Percentiles rank a stretch among this genome's conserved stretches.
Evolutionary conservation across 768 basidiomycete genomes (phyloP).

Genomic region (Dioszegia crocea): DNA sequence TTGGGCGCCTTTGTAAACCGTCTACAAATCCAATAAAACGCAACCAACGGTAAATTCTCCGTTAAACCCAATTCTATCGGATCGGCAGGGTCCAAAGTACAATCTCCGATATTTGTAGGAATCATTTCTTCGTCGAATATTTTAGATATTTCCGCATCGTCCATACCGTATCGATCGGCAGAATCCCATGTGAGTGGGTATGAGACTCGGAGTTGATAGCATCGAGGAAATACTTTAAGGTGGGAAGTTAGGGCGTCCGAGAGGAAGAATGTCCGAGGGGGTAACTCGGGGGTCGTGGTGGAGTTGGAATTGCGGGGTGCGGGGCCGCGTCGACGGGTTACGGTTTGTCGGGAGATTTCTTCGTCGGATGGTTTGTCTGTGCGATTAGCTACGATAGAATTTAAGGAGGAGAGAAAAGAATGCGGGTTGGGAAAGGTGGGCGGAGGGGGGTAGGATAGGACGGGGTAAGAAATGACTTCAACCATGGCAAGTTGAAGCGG

Average conservation of each 20-base stretch:
- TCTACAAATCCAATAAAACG: conserved; percentile 27
- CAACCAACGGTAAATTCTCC: conserved; percentile 19
- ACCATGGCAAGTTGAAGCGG: no score
- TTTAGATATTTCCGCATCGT: conserved; percentile 11
- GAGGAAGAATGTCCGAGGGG: conserved; percentile 18
- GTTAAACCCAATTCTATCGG: conserved; percentile 20
- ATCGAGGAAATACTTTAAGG: conserved; percentile 23
- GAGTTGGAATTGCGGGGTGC: background rate
- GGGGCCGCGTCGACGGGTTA: background rate
- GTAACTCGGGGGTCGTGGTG: no score
- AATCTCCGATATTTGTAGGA: conserved; percentile 3
- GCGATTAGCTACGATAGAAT: conserved; percentile 2
- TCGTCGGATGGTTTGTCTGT: conserved; percentile 30
- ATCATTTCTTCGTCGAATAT: conserved; percentile 8
- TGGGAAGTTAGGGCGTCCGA: conserved; percentile 18
- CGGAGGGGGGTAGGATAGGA: no score
- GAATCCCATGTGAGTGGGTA: conserved; percentile 19
- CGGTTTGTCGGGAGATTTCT: background rate
- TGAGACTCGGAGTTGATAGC: conserved; percentile 21
- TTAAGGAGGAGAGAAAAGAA: background rate
- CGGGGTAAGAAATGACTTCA: no score
- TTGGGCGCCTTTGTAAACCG: conserved; percentile 27
- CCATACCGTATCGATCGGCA: conserved; percentile 22
- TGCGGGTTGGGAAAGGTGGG: no score
- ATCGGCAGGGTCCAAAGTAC: conserved; percentile 15